phyloP scores from a whole-genome alignment of 306 rosid genomes.

The Pterocarpus macrocarpus region DNA sequence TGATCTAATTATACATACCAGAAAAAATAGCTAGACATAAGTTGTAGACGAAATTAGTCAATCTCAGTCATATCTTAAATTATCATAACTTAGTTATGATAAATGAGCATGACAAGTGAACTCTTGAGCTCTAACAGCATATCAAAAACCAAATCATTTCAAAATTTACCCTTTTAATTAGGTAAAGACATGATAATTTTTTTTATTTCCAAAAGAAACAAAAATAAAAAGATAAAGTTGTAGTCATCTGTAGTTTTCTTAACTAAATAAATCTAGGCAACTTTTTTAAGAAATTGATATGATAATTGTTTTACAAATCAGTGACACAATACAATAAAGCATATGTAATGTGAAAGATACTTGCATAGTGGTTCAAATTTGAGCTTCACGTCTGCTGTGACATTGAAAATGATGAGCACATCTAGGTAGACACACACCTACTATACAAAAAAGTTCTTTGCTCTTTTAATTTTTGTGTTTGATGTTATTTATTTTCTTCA shows the following conservation, averaged over 20 bases:
- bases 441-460: too few relatives aligned
- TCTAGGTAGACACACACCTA: too few relatives aligned
- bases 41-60: neutral
- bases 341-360: too few relatives aligned
- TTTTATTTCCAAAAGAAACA: neutral
- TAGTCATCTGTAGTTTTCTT: neutral
- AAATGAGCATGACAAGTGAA: neutral
- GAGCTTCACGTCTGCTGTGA: too few relatives aligned
- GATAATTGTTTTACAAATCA: too few relatives aligned
- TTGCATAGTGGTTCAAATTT: too few relatives aligned
- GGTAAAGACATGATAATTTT: neutral
- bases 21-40: neutral
- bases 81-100: neutral
- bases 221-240: neutral
- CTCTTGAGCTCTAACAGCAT: neutral
- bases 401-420: too few relatives aligned
- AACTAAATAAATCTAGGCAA: neutral
- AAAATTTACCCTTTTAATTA: neutral
- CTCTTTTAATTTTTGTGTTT: too few relatives aligned
- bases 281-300: too few relatives aligned
- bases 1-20: neutral
- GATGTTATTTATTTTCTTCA: too few relatives aligned
- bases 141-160: neutral
- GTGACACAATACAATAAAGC: too few relatives aligned
- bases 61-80: neutral